phyloP scores from a whole-genome alignment of 345 rosid species.

The Hirschfeldia incana region DNA sequence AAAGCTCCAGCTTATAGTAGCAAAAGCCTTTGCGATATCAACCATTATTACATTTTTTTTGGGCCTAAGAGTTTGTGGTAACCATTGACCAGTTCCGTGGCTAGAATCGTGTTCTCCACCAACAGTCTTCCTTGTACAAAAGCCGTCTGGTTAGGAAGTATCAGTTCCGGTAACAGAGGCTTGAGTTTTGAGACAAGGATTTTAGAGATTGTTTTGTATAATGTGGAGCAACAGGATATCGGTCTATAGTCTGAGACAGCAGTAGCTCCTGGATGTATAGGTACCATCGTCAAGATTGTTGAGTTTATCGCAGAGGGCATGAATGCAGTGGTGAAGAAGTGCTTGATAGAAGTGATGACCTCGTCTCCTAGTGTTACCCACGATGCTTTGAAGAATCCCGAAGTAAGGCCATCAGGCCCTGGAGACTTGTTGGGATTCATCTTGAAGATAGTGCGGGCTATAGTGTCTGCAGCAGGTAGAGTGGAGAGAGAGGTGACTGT shows the following conservation, averaged over 20 bases:
- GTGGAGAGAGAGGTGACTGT: too few relatives aligned
- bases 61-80: background rate
- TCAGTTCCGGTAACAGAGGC: background rate
- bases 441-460: background rate
- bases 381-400: background rate
- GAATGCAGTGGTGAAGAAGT: background rate
- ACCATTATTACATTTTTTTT: background rate
- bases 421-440: background rate
- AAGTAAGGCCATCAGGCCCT: background rate
- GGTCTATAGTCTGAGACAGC: background rate
- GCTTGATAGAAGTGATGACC: background rate
- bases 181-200: background rate
- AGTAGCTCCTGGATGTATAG: background rate
- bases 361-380: background rate
- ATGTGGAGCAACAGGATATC: background rate
- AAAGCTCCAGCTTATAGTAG: background rate
- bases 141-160: background rate
- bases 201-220: background rate
- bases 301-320: background rate
- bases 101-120: background rate
- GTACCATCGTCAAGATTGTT: background rate
- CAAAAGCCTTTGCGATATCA: background rate
- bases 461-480: too few relatives aligned
- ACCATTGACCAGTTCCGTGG: background rate
- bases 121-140: background rate